Base-by-base conservation (phyloP, 371 early-diverging fungal species). In the Mortierella sp. region DNA sequence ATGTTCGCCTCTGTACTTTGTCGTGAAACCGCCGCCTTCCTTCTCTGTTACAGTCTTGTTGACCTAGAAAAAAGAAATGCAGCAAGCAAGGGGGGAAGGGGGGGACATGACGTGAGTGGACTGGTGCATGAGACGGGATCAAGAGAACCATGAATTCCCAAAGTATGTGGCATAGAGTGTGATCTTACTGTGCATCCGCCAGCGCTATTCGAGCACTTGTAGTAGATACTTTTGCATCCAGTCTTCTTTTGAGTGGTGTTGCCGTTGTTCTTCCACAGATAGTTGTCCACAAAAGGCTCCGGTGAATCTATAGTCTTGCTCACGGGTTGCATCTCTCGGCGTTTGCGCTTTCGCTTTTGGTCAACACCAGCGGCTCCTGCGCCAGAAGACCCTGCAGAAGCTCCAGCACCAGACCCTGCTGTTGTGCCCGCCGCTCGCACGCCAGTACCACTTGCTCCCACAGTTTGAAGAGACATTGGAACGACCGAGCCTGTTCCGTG, bases 11-110 rank as follows among this genome's bases (percentile, higher is more conserved):
- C 89, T 77, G 60, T 87, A 86, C 67, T 89, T 89, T 66, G 88
- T 89, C 5, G 85, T 66, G 58, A 83, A 89, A 54, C 86, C 86
- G 21, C 85, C 86, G 39, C 82, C 83, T 51, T 86, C 88, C 56
- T 82, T 84, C 81, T 86, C 83, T 14, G 86, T 88, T n/a, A 88
- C 88, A 0, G 89, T 89, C 71, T 89, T 89, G 66, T 89, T 89
- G 9, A 89, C 89, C 76, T 74, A 39, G 40, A 10, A 27, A 9
- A 6, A 40, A 45, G 12, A 51, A 34, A n/a, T n/a, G n/a, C n/a
- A n/a, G n/a, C n/a, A n/a, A n/a, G n/a, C n/a, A n/a, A n/a, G n/a
- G n/a, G n/a, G n/a, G n/a, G n/a, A n/a, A n/a, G n/a, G n/a, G n/a
- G n/a, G n/a, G 5, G 24, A 24, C 0, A 28, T 37, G 29, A n/a